Conservation (phyloP, 306 rosid genomes). For the Vigna reflexopilosa region DNA sequence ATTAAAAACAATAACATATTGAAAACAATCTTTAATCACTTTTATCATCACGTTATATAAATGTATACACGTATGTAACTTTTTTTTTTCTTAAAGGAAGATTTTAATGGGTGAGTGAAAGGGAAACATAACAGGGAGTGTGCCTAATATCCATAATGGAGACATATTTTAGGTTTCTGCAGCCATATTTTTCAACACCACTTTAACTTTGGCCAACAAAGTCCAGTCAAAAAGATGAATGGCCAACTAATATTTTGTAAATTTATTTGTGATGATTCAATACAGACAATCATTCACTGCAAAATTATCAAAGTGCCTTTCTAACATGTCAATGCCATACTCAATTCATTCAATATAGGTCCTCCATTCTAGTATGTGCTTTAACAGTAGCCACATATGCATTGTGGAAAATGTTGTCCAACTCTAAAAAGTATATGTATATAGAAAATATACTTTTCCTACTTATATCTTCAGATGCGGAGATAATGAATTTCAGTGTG, state of each 20-base stretch:
- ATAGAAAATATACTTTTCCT: too few species aligned
- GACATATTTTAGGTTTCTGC: not conserved
- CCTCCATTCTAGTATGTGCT: not conserved
- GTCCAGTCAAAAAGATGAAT: conserved; percentile 48
- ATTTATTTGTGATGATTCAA: conserved; percentile 15
- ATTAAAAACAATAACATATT: too few species aligned
- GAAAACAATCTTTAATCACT: too few species aligned
- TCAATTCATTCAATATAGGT: conserved; percentile 1
- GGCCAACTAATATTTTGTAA: conserved; percentile 32
- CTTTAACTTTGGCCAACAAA: conserved; percentile 18
- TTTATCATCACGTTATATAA: too few species aligned
- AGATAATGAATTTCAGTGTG: too few species aligned
- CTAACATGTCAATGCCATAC: not conserved
- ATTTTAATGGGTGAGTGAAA: too few species aligned
- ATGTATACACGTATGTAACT: too few species aligned
- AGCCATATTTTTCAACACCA: conserved; percentile 17
- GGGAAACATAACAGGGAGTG: not conserved
- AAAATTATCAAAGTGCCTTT: not conserved
- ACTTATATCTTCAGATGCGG: too few species aligned
- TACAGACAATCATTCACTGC: conserved; percentile 6
- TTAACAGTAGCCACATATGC: not conserved
- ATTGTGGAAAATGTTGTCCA: not conserved
- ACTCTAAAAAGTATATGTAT: too few species aligned
- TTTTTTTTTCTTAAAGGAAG: too few species aligned
- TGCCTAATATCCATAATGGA: too few species aligned